Evolutionary conservation across 2,329 filamentous ascomycete species (phyloP), one percentile per base, ranked within the genome.

Genomic region (Ophiostoma australiae): DNA sequence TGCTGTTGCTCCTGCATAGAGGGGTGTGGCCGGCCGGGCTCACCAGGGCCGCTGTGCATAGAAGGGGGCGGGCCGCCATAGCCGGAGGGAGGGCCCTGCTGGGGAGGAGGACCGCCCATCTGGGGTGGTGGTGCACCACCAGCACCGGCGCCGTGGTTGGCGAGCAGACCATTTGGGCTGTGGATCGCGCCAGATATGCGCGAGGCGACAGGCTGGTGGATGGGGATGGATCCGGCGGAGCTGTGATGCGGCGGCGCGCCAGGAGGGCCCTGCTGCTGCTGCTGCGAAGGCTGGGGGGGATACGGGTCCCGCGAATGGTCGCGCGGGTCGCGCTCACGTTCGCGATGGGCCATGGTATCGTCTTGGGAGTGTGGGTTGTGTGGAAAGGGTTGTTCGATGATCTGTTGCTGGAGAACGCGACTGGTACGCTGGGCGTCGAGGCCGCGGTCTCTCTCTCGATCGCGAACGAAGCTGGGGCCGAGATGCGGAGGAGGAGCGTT

Each of bases 191-290:
- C 91, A 71, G 90, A 82, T 73, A 93, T 84, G 80, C 94, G 84
- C 78, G 93, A 89, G 73, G 94, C 94, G 72, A 97, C 93, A 5
- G 94, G 94, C 80, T 98, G 94, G 80, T 98, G 94, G 76, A 98
- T 90, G 70, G 94, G 93, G 70, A 97, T 92, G 2, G 94, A 93
- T 71, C 91, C 92, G 55, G 92, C 90, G 77, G 92, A 94, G 80
- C 91, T 95, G 79, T 97, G 94, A 77, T 95, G 93, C 35, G 90
- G 89, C 72, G 91, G 89, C 72, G 91, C 87, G 69, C 80, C 78
- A 27, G 70, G 71, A 27, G 67, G 73, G 35, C 48, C 70, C 55
- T 72, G 73, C 70, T 73, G 72, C 20, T 68, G 63, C 15, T 67
- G 67, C 20, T 73, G 70, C 17, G 69, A 63, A 4, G 44, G 35